Conservation (phyloP, 1,284 basidiomycete species). For the Takashimella tepidaria region DNA sequence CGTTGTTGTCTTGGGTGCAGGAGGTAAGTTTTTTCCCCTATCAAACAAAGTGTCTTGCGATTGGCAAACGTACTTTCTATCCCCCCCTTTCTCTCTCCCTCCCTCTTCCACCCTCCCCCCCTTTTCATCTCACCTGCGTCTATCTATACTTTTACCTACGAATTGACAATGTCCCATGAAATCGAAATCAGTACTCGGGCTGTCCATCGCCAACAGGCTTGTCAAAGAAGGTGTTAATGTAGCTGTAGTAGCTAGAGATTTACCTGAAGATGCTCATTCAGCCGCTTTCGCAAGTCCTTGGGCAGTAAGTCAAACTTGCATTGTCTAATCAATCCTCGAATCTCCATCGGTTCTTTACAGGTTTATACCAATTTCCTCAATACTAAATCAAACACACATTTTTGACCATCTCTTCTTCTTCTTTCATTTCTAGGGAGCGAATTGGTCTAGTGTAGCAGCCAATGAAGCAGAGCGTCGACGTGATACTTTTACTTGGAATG, state of each 20-base stretch:
- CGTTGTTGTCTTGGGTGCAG: slow-evolving; percentile 55
- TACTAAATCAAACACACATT: background rate
- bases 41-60: too few relatives aligned
- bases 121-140: slow-evolving; percentile 51
- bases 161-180: too few relatives aligned
- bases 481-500: slow-evolving; percentile 44
- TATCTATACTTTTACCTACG: slow-evolving; percentile 38
- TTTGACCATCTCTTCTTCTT: background rate
- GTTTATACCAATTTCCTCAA: background rate
- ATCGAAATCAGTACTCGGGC: slow-evolving; percentile 53
- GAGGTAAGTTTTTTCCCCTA: slow-evolving; percentile 40
- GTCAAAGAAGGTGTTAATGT: slow-evolving; percentile 51
- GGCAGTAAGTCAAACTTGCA: slow-evolving; percentile 61
- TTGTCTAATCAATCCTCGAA: too few relatives aligned
- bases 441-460: slow-evolving; percentile 58
- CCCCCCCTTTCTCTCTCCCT: slow-evolving; percentile 18
- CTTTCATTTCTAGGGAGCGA: slow-evolving; percentile 54
- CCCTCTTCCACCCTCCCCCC: slow-evolving; percentile 23
- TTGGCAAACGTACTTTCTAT: too few relatives aligned
- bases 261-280: slow-evolving; percentile 59
- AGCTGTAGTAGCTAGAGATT: slow-evolving; percentile 60
- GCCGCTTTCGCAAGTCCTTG: slow-evolving; percentile 64
- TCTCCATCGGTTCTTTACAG: background rate
- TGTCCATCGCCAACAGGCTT: slow-evolving; percentile 49
- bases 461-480: slow-evolving; percentile 49